phyloP scores from a whole-genome alignment of 1,284 basidiomycete genomes.

The Volvariella volvacea region DNA sequence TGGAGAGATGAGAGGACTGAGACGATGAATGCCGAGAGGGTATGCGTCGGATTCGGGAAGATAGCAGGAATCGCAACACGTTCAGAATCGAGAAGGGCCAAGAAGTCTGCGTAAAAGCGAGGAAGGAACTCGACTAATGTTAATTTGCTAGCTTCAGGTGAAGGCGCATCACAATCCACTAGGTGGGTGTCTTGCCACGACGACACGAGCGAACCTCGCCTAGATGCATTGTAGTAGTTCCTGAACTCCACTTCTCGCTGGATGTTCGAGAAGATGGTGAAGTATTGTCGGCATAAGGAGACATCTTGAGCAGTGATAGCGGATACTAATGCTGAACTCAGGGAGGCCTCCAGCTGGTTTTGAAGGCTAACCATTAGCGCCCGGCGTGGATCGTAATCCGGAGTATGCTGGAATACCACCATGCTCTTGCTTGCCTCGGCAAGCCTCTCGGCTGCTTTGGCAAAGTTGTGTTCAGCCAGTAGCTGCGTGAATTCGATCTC shows the following conservation, averaged over 20 bases:
- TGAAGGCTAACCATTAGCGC: conserved; percentile 84
- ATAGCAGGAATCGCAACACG: conserved; percentile 71
- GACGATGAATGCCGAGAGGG: conserved; percentile 75
- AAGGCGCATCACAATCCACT: conserved; percentile 36
- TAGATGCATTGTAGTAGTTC: conserved; percentile 87
- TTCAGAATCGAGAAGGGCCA: conserved; percentile 64
- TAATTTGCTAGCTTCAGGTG: conserved; percentile 14
- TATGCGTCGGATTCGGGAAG: conserved; percentile 70
- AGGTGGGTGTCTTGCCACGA: conserved; percentile 61
- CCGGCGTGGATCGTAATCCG: conserved; percentile 81
- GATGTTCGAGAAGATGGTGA: conserved; percentile 82
- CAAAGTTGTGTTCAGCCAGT: conserved; percentile 70
- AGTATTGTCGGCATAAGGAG: conserved; percentile 68
- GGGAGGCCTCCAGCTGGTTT: conserved; percentile 87
- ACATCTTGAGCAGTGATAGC: conserved; percentile 76
- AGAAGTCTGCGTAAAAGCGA: conserved; percentile 67
- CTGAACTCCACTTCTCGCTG: conserved; percentile 87
- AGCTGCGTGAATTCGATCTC: conserved; percentile 86
- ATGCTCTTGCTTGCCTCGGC: conserved; percentile 84
- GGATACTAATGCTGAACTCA: conserved; percentile 80
- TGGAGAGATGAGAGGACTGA: conserved; percentile 72
- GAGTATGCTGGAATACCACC: conserved; percentile 84
- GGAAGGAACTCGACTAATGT: conserved; percentile 64
- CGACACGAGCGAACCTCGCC: conserved; percentile 56
- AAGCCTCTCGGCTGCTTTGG: conserved; percentile 82